phyloP scores from a whole-genome alignment of 768 basidiomycete species.

The Trichaptum fuscoviolaceum region DNA sequence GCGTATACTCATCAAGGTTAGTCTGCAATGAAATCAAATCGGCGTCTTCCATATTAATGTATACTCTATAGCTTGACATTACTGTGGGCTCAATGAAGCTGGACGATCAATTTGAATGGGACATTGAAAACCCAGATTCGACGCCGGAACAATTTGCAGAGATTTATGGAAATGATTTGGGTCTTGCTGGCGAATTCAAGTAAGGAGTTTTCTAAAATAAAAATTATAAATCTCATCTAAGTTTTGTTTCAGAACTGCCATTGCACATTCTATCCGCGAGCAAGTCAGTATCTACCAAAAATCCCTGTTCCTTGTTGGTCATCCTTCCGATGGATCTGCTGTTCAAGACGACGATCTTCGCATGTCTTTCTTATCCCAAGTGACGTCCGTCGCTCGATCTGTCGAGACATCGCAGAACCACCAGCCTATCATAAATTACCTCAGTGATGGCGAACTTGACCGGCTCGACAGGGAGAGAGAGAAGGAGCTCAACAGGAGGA shows the following conservation, averaged over 20 bases:
- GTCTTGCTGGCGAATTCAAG: constrained; percentile 90
- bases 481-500: constrained; percentile 81
- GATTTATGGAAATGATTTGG: constrained; percentile 79
- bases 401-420: constrained; percentile 73
- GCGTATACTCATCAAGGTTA: constrained; percentile 87
- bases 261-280: constrained; percentile 93
- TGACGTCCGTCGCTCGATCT: constrained; percentile 64
- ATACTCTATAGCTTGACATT: constrained; percentile 73
- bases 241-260: constrained; percentile 66
- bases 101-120: constrained; percentile 98
- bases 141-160: constrained; percentile 93
- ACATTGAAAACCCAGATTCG: constrained; percentile 71
- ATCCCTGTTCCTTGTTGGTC: constrained; percentile 85
- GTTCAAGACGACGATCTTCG: constrained; percentile 90
- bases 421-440: constrained; percentile 85
- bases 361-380: constrained; percentile 80
- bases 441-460: constrained; percentile 87
- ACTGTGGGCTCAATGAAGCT: constrained; percentile 90
- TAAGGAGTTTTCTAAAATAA: constrained; percentile 32
- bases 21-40: constrained; percentile 18
- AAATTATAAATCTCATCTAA: constrained; percentile 4
- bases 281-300: constrained; percentile 91
- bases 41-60: background rate
- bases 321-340: constrained; percentile 71
- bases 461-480: constrained; percentile 89